Evolutionary conservation across 2,329 filamentous ascomycete genomes (phyloP).

Genomic region (Ascochyta lentis): DNA sequence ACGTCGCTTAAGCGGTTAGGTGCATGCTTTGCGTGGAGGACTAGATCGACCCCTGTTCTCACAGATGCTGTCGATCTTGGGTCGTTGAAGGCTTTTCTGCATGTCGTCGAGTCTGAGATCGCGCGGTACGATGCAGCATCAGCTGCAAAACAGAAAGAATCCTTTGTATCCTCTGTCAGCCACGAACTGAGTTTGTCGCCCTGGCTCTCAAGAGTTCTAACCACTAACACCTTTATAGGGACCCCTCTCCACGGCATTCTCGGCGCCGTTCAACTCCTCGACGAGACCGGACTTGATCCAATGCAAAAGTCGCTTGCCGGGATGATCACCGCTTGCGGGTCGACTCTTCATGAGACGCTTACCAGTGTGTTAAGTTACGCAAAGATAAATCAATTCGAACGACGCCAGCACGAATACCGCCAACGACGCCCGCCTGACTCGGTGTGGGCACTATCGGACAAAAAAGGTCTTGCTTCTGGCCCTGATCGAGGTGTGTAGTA

Average conservation of each 20-base stretch:
- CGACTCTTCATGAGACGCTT: slow-evolving; percentile 55
- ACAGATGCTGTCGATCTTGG: slow-evolving; percentile 20
- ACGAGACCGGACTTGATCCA: slow-evolving; percentile 48
- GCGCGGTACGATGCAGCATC: slow-evolving; percentile 15
- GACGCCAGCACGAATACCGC: slow-evolving; percentile 44
- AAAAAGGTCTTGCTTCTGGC: slow-evolving; percentile 5
- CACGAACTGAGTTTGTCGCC: slow-evolving; percentile 22
- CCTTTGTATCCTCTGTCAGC: slow-evolving; percentile 23
- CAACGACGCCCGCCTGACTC: slow-evolving; percentile 13
- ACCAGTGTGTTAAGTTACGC: slow-evolving; percentile 29
- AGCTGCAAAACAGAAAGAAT: slow-evolving; percentile 22
- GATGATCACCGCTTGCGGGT: slow-evolving; percentile 56
- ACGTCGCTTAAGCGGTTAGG: slow-evolving; percentile 24
- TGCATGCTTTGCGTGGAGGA: slow-evolving; percentile 26
- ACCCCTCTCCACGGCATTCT: slow-evolving; percentile 45
- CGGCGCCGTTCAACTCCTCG: slow-evolving; percentile 56
- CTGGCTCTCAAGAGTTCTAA: background rate
- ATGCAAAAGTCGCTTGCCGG: slow-evolving; percentile 52
- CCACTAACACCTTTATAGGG: background rate
- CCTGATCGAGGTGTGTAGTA: slow-evolving; percentile 4
- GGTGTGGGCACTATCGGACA: slow-evolving; percentile 15
- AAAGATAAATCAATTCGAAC: slow-evolving; percentile 35
- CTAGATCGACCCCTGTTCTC: slow-evolving; percentile 13
- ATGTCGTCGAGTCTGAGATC: slow-evolving; percentile 21
- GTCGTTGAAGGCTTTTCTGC: slow-evolving; percentile 21